Base-by-base conservation (phyloP, 2,329 filamentous ascomycete species). In the Aspergillus bombycis region DNA sequence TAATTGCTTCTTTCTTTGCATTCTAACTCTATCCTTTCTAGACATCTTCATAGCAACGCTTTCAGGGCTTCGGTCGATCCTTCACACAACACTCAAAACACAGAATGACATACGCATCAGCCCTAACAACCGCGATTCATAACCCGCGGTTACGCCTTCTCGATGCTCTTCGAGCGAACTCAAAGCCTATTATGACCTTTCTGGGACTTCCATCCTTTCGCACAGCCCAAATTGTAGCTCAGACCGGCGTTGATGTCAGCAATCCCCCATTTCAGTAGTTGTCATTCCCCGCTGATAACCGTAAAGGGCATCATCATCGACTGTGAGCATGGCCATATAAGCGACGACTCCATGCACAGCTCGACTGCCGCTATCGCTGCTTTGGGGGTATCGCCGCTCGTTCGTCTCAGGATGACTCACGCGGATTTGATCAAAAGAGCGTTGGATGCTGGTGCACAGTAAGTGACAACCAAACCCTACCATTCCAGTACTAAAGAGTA, bases 341-440 rank as follows among this genome's bases (percentile, higher is more conserved):
- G 69, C 21, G 71, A 73, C 41, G 71, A 72, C 58, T 60, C 68
- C 10, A 72, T 73, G 71, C 71, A 73, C 57, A 72, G 70, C 46
- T 66, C 71, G 3, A 66, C 68, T 19, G 65, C 71, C 21, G 69
- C 71, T 2, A 71, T 72, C 26, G 64, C 71, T 11, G 54, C 71
- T 14, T 58, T 72, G 5, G 69, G 71, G 0, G 68, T 73, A 0
- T 71, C 71, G 1, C 70, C 71, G 8, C 50, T 73, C 9, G 65
- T 73, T n/a, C 68, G 70, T 10, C 53, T 73, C 7, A 58, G 68
- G 52, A 65, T 62, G 55, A 66, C 70, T 5, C 65, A 68, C 23
- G 46, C 62, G 19, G 70, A 72, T 45, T 62, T 73, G 23, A 62
- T 73, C 16, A 73, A 73, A 59, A 61, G 71, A 48, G 71, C 71